A percentile compares a stretch with the other conserved stretches of the same genome.
Evolutionary conservation across 148 eudicot species (phyloP).

Genomic region (Heliosperma pusillum): DNA sequence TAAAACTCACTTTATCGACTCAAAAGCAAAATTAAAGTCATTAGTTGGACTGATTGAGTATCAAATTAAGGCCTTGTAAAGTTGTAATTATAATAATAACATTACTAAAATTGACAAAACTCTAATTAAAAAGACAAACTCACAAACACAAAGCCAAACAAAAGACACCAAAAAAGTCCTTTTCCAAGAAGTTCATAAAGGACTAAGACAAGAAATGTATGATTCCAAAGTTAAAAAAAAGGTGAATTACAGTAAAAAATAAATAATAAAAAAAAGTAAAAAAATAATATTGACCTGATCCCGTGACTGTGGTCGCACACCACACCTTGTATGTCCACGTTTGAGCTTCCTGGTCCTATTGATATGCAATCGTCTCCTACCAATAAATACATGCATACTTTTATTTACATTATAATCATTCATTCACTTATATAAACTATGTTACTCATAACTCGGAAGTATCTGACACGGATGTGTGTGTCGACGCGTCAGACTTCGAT

Average conservation of each 20-base stretch:
- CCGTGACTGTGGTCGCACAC: slow-evolving; percentile 94
- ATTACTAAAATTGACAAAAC: neutral
- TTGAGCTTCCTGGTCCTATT: slow-evolving; percentile 77
- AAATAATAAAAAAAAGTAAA: neutral
- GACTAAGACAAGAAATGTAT: slow-evolving; percentile 11
- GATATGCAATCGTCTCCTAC: slow-evolving; percentile 98
- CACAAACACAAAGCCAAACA: too few relatives aligned
- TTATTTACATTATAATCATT: neutral
- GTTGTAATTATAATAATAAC: too few relatives aligned
- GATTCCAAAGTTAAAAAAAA: neutral
- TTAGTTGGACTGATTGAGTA: too few relatives aligned
- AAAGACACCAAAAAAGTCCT: slow-evolving; percentile 18
- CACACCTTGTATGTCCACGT: slow-evolving; percentile 78
- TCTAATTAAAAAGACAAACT: neutral
- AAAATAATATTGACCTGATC: slow-evolving; percentile 65
- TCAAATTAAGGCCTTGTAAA: too few relatives aligned
- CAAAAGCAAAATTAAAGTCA: too few relatives aligned
- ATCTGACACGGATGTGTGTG: too few relatives aligned
- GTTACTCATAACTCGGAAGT: neutral
- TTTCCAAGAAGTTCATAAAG: slow-evolving; percentile 22
- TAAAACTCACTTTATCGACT: too few relatives aligned
- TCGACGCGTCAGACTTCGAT: too few relatives aligned
- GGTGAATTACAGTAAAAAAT: neutral
- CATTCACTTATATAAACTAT: too few relatives aligned
- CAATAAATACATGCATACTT: neutral